Base-by-base conservation (phyloP, 768 basidiomycete genomes). In the Xerocomellus intermedius region DNA sequence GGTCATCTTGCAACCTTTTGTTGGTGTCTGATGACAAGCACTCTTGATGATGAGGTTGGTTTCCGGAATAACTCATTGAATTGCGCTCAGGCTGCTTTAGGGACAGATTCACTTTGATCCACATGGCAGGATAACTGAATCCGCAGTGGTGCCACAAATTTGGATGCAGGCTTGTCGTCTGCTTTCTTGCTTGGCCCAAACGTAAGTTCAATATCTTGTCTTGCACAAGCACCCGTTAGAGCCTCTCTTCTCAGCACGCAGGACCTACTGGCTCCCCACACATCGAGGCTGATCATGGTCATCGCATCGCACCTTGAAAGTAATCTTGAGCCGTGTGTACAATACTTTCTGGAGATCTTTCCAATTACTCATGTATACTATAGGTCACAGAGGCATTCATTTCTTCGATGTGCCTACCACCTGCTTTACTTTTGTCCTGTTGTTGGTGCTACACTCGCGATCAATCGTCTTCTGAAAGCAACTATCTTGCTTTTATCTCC, bases 281-380 rank as follows among this genome's bases (percentile, higher is more conserved):
- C 74, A 1, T 69, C 79, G n/a, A 80, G 75, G 45, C 50, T 93
- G n/a, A 62, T 81, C 16, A 75, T 76, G 21, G 71, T 76, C 41
- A 64, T 92, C 19, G 69, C 76, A 2, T 82, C 77, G 60, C 87
- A 85, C 54, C 72, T 92, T 1, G 90, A 92, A 65, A 81, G 79
- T 55, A 72, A 74, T 13, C 68, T 70, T 19, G 69, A 75, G 13
- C 39, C 74, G 87, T 87, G 67, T 62, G 82, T 63, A 24, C 26
- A 24, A 35, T 22, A 5, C 41, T 48, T 32, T 17, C 38, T 17
- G 16, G 17, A 44, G 2, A 43, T 36, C 14, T 28, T 52, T 47
- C 57, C 48, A n/a, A 22, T 13, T 17, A 50, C 56, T 55, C 60
- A 54, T 36, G 17, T 53, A 16, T 24, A 17, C 8, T 14, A 44